Evolutionary conservation across 2,329 filamentous ascomycete genomes (phyloP), one percentile per base, ranked within the genome.

Genomic region (Calonectria montana): DNA sequence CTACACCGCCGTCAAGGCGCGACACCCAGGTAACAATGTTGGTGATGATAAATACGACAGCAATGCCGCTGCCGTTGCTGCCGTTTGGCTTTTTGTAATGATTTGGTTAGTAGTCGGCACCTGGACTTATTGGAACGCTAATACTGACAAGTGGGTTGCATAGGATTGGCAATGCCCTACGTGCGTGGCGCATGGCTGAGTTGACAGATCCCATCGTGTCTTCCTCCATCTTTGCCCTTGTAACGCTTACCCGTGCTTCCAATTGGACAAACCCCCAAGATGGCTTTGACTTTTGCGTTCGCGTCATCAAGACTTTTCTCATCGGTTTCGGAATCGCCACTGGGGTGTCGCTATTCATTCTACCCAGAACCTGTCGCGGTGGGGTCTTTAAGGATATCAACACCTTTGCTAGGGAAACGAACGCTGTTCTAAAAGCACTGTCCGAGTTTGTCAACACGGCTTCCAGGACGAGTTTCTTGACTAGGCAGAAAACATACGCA

Each of bases 61-160:
- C 48, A 71, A 62, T 25, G 71, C 71, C 21, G 45, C 67, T 6
- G 68, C 59, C 12, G 53, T 71, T n/a, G 61, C 64, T 6, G 71
- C 57, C 6, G 39, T 73, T 41, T 73, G 71, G 71, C 68, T 73
- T 9, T 70, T 73, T 47, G 27, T 71, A 16, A 73, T 71, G 64
- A 73, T 73, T 9, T 73, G 71, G 71, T 73, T 13, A 15, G 71
- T 41, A 2, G 9, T 25, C 18, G 6, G 9, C 37, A 1, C 4
- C 25, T 10, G 13, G 23, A 55, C 16, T 35, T n/a, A 10, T 4
- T 7, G 9, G 2, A 18, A 13, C 12, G 7, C 39, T 41, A 12
- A 48, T 39, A 13, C 10, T 21, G 18, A 35, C 16, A 6, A 10
- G 16, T 31, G 21, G 13, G 15, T 31, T 35, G 3, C n/a, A 5